phyloP scores from a whole-genome alignment of 352 stramenopile species.

The Globisporangium spinosum region DNA sequence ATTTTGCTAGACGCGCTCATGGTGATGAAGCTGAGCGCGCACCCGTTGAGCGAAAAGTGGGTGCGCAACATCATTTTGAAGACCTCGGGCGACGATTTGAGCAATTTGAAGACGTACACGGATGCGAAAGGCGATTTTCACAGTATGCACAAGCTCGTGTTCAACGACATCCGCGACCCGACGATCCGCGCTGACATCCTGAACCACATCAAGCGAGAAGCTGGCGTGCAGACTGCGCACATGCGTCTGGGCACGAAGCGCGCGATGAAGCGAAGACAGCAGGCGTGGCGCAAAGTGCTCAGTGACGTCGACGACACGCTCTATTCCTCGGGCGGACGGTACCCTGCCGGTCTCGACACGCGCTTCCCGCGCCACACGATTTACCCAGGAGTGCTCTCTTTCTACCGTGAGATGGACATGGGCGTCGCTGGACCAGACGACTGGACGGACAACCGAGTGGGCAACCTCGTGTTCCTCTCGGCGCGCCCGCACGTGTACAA shows the following conservation, averaged over 20 bases:
- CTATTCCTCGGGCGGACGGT: conserved; percentile 93
- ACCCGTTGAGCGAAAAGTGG: conserved; percentile 93
- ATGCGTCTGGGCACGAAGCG: conserved; percentile 89
- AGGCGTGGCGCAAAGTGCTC: conserved; percentile 97
- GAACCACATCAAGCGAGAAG: conserved; percentile 94
- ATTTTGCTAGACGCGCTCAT: conserved; percentile 95
- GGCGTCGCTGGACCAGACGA: conserved; percentile 87
- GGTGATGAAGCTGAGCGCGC: conserved; percentile 95
- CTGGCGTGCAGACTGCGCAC: conserved; percentile 91
- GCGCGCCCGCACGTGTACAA: conserved; percentile 99
- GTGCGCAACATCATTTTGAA: conserved; percentile 96
- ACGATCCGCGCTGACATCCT: conserved; percentile 92
- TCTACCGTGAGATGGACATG: conserved; percentile 98
- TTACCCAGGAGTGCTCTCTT: conserved; percentile 97
- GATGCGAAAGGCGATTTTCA: conserved; percentile 96
- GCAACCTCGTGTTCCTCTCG: conserved; percentile 98
- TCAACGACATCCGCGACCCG: conserved; percentile 91
- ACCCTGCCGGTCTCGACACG: conserved; percentile 93
- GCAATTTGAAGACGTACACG: conserved; percentile 94
- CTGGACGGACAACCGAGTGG: conserved; percentile 86
- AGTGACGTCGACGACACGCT: conserved; percentile 99
- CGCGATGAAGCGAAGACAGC: conserved; percentile 68
- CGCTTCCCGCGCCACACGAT: conserved; percentile 91
- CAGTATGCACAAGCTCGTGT: conserved; percentile 98
- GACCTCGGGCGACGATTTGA: conserved; percentile 94